Conservation (phyloP, 371 early-diverging fungal genomes). For the Syncephalastrum monosporum region DNA sequence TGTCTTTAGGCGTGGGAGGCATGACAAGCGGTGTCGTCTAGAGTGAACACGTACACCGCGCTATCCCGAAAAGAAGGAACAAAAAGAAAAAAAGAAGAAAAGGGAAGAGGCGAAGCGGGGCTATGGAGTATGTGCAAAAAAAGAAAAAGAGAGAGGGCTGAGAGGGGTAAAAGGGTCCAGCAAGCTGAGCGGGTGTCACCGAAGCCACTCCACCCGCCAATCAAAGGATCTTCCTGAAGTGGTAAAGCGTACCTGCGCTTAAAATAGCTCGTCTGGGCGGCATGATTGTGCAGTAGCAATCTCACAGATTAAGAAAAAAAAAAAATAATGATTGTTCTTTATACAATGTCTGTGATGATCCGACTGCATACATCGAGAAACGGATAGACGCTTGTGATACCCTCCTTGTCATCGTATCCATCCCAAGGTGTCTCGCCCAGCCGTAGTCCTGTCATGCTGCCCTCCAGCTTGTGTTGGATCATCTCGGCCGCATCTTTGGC, state of each 20-base stretch:
- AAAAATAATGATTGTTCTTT: conserved; percentile 3
- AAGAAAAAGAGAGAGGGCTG: no score
- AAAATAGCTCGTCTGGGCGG: no score
- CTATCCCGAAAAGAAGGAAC: not conserved
- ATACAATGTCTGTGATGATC: conserved; percentile 89
- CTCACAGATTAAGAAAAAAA: not conserved
- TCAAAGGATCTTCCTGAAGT: no score
- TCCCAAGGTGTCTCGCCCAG: conserved; percentile 7
- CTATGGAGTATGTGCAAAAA: no score
- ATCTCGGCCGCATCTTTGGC: not conserved
- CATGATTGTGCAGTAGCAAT: no score
- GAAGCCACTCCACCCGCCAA: no score
- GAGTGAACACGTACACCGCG: no score
- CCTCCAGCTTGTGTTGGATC: not conserved
- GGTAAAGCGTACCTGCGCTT: no score
- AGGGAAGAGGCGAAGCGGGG: not conserved
- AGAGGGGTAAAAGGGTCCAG: no score
- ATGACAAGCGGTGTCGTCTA: no score
- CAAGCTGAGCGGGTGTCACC: no score
- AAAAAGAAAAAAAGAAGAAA: conserved; percentile 2
- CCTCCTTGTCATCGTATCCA: conserved; percentile 20
- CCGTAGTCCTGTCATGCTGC: not conserved
- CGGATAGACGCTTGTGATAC: conserved; percentile 75
- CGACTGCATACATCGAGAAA: conserved; percentile 94
- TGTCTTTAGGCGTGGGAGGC: no score